Evolutionary conservation across 352 stramenopile species (phyloP).

Genomic region (Peronospora belbahrii): DNA sequence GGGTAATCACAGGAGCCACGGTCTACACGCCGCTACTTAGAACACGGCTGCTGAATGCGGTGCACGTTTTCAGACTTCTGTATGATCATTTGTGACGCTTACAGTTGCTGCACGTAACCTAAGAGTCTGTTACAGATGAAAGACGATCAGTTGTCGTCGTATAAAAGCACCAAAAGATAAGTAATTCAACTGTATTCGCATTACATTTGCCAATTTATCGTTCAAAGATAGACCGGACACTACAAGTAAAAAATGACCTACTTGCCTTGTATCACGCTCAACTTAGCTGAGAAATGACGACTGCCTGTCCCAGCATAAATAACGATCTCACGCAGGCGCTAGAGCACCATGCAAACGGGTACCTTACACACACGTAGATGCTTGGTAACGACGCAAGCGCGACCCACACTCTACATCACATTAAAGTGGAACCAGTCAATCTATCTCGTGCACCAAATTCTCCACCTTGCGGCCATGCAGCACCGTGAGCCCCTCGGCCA

Average conservation of each 20-base stretch:
- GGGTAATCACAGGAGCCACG: no score
- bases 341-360: slow-evolving; percentile 8
- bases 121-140: no score
- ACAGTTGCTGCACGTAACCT: no score
- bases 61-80: no score
- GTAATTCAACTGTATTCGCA: neutral
- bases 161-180: neutral
- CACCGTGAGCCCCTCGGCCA: slow-evolving; percentile 41
- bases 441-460: slow-evolving; percentile 61
- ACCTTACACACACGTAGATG: slow-evolving; percentile 17
- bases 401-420: slow-evolving; percentile 23
- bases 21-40: no score
- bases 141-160: no score
- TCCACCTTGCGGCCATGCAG: slow-evolving; percentile 57
- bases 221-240: slow-evolving; percentile 4
- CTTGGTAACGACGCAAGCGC: slow-evolving; percentile 8
- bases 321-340: slow-evolving; percentile 9
- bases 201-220: slow-evolving; percentile 11
- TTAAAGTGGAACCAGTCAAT: slow-evolving; percentile 34
- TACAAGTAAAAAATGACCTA: neutral
- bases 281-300: neutral
- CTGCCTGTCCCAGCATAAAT: slow-evolving; percentile 20
- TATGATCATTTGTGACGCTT: no score
- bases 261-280: slow-evolving; percentile 2
- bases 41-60: no score